phyloP scores from a whole-genome alignment of 805 yeast genomes.

The Teunomyces tritomae region DNA sequence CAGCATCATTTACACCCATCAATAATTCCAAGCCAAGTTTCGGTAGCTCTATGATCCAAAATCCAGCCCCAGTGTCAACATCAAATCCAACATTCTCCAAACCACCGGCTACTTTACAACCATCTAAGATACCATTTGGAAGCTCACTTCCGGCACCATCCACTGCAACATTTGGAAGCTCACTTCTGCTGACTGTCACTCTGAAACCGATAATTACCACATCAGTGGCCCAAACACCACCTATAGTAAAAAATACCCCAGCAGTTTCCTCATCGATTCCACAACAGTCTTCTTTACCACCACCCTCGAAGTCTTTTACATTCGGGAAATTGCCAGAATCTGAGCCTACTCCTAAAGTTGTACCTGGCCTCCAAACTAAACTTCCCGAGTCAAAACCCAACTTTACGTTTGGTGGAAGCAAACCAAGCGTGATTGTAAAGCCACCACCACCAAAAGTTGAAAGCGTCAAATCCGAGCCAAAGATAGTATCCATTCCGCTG shows the following conservation, averaged over 20 bases:
- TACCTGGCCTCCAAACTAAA: not conserved
- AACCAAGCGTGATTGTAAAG: not conserved
- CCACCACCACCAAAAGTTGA: not conserved
- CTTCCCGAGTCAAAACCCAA: not conserved
- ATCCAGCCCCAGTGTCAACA: not conserved
- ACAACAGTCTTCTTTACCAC: not conserved
- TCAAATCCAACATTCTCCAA: not conserved
- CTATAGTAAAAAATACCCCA: not conserved
- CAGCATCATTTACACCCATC: not conserved
- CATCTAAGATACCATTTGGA: not conserved
- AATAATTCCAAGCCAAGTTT: not conserved
- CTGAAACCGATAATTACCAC: not conserved
- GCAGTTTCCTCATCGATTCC: not conserved
- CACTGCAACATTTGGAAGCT: not conserved
- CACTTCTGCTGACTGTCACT: not conserved
- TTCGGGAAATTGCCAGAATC: not conserved
- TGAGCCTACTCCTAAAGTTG: not conserved
- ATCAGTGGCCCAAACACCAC: not conserved
- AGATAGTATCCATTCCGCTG: not conserved
- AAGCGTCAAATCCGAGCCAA: not conserved
- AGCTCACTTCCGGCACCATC: not conserved
- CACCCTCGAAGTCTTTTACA: not conserved
- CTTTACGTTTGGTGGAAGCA: not conserved
- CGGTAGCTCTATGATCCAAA: not conserved
- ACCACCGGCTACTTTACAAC: not conserved